Base-by-base conservation (phyloP, 331 rosid species). In the Dryas integrifolia region DNA sequence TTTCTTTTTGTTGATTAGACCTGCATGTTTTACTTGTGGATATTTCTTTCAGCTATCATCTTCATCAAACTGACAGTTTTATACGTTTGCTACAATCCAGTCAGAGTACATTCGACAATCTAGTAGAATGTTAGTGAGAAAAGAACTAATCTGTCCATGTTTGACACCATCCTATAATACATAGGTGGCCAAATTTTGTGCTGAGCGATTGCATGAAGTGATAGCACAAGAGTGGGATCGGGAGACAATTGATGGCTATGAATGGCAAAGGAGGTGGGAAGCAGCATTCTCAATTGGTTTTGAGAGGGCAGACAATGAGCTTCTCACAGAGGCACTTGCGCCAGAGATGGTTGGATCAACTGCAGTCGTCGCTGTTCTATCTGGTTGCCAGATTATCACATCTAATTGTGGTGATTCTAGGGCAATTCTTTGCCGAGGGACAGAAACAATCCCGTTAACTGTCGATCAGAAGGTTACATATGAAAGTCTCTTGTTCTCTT, bases 311-410 rank as follows among this genome's bases (percentile, higher is more conserved):
- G 98, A 92, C 84, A 82, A 75, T 57, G 90, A 90, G 72, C 71
- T 84, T 44, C 4, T 69, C 38, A 77, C 86, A 40, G 83, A 79
- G 46, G 81, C 77, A 14, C 67, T 80, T 24, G 96, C 92, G 21
- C 85, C 92, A 15, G 97, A 92, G 80, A 89, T 92, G 97, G 92
- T 89, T 65, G 97, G 97, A 83, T 89, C 97, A 51, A 89, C 97
- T 45, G 96, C 97, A 55, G 85, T 92, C 58, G 92, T 81, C 50
- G 86, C 74, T 55, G 82, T 88, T 82, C 85, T 92, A 49, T 89
- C 97, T 45, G 82, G 90, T 70, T 92, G 96, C 87, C 97, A 92
- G 85, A 92, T 92, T 67, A 92, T 92, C 65, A 79, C 83, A 60
- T 92, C 97, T 24, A 92, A 92, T 76, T 92, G 97, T 49, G 97